Evolutionary conservation across 2,329 filamentous ascomycete genomes (phyloP), one percentile per base, ranked within the genome.

Genomic region (Pseudogymnoascus sp.): DNA sequence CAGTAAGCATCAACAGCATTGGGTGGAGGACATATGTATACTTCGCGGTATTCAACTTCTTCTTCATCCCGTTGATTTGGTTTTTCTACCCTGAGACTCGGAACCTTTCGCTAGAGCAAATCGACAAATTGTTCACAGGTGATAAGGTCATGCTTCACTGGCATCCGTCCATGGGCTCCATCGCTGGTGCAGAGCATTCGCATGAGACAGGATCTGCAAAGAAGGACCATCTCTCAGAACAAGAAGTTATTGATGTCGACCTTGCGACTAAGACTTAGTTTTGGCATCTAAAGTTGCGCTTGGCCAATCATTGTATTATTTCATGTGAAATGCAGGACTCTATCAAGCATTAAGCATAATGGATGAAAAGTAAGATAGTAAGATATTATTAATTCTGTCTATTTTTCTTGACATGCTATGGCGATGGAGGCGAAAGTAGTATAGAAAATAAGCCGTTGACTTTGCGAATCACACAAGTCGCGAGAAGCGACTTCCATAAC

Each of bases 21-120:
- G 69, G 70, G 1, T 76, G 68, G 62, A 44, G 65, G 26, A 68
- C 68, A 42, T 69, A 68, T 35, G 82, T 83, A 69, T 82, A 88
- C 67, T 89, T 88, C 69, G 85, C 85, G 6, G 79, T 84, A 53
- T 85, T 88, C 59, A 67, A 68, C 40, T 44, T 44, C 19, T 44
- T 66, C 26, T 68, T 70, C 40, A 44, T 71, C 6, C 69, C 69
- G 10, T 53, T 72, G 4, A 68, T 72, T 5, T 73, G 69, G 61
- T 72, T 73, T 64, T 69, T 71, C 59, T 73, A 72, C 62, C 72
- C 71, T 37, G 72, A 72, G 65, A 74, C 72, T 1, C 72, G 69
- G 29, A 69, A 71, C 21, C 63, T 73, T 2, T 66, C 64, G 8
- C 64, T 74, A 4, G 72, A 74, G 65, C 70, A 74, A 64, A 73